Conservation (phyloP, 208 protist genomes). For the Acanthamoeba sp. region DNA sequence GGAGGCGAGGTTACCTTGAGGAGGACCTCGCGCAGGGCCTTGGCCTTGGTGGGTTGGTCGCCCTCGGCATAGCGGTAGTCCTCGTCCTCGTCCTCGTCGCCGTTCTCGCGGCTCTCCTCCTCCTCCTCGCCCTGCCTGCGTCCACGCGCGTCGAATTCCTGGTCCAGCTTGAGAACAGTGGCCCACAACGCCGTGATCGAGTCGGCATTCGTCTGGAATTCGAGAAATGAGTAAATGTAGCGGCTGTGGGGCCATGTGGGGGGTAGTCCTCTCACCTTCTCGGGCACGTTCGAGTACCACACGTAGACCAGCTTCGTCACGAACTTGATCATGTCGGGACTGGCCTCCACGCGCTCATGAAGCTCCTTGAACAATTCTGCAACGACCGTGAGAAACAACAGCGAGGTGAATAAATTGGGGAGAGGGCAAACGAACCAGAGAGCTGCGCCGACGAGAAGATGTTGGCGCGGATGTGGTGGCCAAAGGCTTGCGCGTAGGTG, state of each 20-base stretch:
- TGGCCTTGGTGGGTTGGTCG: neutral
- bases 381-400: neutral
- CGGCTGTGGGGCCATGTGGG: no score
- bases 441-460: neutral
- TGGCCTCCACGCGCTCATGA: slow-evolving; percentile 4
- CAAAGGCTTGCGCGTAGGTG: neutral
- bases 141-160: slow-evolving; percentile 37
- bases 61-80: slow-evolving; percentile 44
- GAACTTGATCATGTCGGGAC: slow-evolving; percentile 37
- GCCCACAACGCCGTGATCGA: neutral
- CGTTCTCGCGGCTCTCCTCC: neutral
- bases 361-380: slow-evolving; percentile 25
- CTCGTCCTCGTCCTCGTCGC: neutral
- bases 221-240: neutral
- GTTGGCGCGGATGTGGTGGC: slow-evolving; percentile 26
- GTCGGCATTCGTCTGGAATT: slow-evolving; percentile 13
- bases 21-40: slow-evolving; percentile 43
- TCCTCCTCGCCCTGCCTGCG: neutral
- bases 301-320: slow-evolving; percentile 31
- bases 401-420: neutral
- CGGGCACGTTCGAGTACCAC: slow-evolving; percentile 45
- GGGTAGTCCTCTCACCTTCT: no score
- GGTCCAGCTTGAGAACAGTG: neutral
- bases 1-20: neutral
- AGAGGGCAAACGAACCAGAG: neutral